A percentile compares a stretch with the other conserved stretches of the same genome.
Conservation (phyloP, 2,329 filamentous ascomycete species). For the Fusarium duplospermum region DNA sequence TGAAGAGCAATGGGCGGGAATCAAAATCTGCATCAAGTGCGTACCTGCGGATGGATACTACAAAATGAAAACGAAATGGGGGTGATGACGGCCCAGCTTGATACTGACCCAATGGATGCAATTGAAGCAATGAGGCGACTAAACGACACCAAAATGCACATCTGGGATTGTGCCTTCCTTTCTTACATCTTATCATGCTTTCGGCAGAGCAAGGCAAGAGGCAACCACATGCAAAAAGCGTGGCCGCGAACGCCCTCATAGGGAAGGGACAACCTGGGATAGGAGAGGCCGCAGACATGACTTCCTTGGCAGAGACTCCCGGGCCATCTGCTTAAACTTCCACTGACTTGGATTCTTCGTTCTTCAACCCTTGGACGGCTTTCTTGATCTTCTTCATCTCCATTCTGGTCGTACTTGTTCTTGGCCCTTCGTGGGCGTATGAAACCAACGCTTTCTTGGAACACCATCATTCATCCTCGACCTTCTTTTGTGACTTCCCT, state of each 20-base stretch:
- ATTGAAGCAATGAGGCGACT: background rate
- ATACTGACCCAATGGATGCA: background rate
- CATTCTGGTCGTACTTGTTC: background rate
- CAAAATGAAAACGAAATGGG: background rate
- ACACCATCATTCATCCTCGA: constrained; percentile 5
- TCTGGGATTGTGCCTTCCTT: background rate
- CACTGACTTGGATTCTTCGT: background rate
- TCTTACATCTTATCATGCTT: background rate
- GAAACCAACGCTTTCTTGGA: constrained; percentile 28
- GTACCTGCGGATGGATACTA: background rate
- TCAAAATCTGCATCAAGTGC: background rate
- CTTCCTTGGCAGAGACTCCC: background rate
- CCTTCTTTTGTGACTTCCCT: background rate
- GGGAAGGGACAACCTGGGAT: background rate
- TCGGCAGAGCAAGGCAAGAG: background rate
- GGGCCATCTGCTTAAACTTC: background rate
- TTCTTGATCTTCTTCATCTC: constrained; percentile 5
- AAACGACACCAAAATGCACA: background rate
- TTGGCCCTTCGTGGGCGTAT: background rate
- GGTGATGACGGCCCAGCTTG: background rate
- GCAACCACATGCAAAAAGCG: background rate
- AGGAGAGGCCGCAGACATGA: background rate
- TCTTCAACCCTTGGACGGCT: constrained; percentile 3
- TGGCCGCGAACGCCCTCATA: background rate
- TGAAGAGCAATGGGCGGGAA: background rate